Percentiles rank a stretch among this genome's conserved stretches.
These are phyloP conservation scores for Stemphylium beticola DNA, from an alignment of 2,329 filamentous ascomycete species.

Conservation along the genomic window DNA sequence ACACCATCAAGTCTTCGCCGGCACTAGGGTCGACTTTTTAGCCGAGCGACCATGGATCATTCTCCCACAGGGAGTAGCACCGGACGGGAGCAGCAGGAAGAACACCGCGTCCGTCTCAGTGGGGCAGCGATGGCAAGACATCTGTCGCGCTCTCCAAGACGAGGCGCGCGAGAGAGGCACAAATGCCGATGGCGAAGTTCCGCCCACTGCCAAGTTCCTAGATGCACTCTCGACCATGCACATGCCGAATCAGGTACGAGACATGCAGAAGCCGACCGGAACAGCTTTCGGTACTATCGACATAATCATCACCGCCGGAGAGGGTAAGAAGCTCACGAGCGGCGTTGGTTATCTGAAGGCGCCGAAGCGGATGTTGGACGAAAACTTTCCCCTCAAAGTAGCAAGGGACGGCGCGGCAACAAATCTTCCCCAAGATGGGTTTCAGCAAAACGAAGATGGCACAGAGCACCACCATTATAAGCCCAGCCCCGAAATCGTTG, in stretches of 20 bases:
- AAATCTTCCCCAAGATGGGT: neutral
- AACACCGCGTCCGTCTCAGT: constrained; percentile 6
- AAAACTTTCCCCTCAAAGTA: constrained; percentile 17
- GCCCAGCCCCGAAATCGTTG: neutral
- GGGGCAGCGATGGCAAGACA: constrained; percentile 45
- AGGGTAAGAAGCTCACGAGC: constrained; percentile 33
- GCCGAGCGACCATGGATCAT: constrained; percentile 56
- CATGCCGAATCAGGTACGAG: constrained; percentile 44
- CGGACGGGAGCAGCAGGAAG: constrained; percentile 26
- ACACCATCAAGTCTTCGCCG: constrained; percentile 45
- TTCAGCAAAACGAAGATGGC: neutral
- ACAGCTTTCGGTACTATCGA: constrained; percentile 48
- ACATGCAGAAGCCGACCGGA: constrained; percentile 39
- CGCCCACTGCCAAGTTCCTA: constrained; percentile 50
- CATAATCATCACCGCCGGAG: constrained; percentile 43
- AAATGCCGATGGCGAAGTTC: constrained; percentile 37
- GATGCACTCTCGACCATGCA: constrained; percentile 43
- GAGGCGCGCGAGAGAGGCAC: constrained; percentile 47
- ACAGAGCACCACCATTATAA: neutral
- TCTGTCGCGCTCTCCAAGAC: constrained; percentile 35
- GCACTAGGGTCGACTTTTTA: constrained; percentile 47
- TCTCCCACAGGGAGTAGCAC: constrained; percentile 31
- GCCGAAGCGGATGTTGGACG: constrained; percentile 33
- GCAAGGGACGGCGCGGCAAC: neutral
- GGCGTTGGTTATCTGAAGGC: constrained; percentile 29